Percentiles rank a stretch among this genome's conserved stretches.
These are phyloP conservation scores for Boletellus ananiceps DNA, from an alignment of 768 basidiomycete species.

Conservation along the genomic window DNA sequence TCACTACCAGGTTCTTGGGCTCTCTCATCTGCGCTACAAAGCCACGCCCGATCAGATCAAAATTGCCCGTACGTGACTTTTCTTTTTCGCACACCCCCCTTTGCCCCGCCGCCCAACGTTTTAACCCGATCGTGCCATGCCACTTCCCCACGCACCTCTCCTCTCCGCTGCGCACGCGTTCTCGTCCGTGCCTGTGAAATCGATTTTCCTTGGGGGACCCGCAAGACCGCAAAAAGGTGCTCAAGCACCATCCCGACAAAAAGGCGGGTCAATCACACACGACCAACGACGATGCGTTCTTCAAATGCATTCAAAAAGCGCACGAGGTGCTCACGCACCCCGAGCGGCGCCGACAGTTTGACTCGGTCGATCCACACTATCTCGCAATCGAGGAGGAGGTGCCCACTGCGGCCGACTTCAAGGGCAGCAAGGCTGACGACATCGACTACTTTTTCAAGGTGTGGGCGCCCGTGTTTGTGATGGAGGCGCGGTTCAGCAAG, in stretches of 20 bases:
- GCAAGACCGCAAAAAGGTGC: slow-evolving; percentile 95
- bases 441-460: slow-evolving; percentile 63
- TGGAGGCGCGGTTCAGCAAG: slow-evolving; percentile 91
- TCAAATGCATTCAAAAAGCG: slow-evolving; percentile 99
- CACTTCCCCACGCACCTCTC: too few species aligned
- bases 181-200: too few species aligned
- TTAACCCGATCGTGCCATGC: not conserved
- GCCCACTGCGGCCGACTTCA: slow-evolving; percentile 61
- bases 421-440: slow-evolving; percentile 40
- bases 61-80: slow-evolving; percentile 73
- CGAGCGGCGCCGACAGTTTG: slow-evolving; percentile 91
- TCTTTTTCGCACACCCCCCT: too few species aligned
- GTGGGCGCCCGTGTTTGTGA: slow-evolving; percentile 80
- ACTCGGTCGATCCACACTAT: slow-evolving; percentile 86
- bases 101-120: slow-evolving; percentile 5
- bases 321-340: slow-evolving; percentile 85
- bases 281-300: slow-evolving; percentile 96
- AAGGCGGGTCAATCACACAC: slow-evolving; percentile 75
- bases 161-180: not conserved
- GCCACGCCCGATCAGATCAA: slow-evolving; percentile 93
- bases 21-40: slow-evolving; percentile 82
- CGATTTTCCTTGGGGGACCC: too few species aligned
- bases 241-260: slow-evolving; percentile 98
- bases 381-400: slow-evolving; percentile 71
- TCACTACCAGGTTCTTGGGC: slow-evolving; percentile 93